These are phyloP conservation scores for Coelastrella sp. DNA, from an alignment of 139 green algal species.

Conservation along the genomic window DNA sequence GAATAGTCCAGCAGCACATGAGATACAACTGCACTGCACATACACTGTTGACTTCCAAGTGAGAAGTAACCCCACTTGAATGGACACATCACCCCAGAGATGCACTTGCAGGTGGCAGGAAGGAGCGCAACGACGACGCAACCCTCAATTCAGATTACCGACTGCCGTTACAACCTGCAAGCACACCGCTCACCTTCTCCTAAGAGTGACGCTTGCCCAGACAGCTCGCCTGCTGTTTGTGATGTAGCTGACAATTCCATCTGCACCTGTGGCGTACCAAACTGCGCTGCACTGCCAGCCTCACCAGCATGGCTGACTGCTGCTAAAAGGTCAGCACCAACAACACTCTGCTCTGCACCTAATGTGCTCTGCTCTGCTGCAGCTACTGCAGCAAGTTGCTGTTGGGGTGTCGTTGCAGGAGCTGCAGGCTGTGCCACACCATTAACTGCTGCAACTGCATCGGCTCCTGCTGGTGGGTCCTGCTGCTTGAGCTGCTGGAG, in stretches of 20 bases:
- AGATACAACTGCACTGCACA: too few relatives aligned
- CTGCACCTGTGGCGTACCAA: background rate
- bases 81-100: too few relatives aligned
- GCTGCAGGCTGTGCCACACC: background rate
- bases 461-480: background rate
- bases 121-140: too few relatives aligned
- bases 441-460: slow-evolving; percentile 2
- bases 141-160: too few relatives aligned
- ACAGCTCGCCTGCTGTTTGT: background rate
- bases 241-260: slow-evolving; percentile 33
- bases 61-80: too few relatives aligned
- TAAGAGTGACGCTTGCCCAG: slow-evolving; percentile 22
- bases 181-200: slow-evolving; percentile 18
- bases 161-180: too few relatives aligned
- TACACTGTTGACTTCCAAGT: too few relatives aligned
- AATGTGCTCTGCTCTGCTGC: slow-evolving; percentile 12
- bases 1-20: too few relatives aligned
- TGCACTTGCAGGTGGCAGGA: too few relatives aligned
- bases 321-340: slow-evolving; percentile 5
- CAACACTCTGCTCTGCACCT: slow-evolving; percentile 15
- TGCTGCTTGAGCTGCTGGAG: slow-evolving; percentile 26
- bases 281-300: background rate
- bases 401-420: background rate
- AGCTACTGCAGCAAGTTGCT: background rate
- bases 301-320: background rate